Conservation (phyloP, 2,329 filamentous ascomycete species). For the Aspergillus terreus region DNA sequence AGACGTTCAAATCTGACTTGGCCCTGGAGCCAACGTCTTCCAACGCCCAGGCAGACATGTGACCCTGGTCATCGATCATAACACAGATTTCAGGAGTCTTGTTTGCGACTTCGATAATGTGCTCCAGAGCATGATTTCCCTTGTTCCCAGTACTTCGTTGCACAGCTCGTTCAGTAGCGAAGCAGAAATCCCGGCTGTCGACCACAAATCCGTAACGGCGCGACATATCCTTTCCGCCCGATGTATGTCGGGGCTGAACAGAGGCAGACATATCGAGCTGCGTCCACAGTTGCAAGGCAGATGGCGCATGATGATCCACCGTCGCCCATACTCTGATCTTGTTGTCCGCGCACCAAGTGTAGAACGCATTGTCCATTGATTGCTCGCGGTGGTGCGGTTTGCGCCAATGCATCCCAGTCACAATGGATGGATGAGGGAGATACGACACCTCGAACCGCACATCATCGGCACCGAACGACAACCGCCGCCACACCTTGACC, state of each 20-base stretch:
- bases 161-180: conserved; percentile 72
- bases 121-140: conserved; percentile 71
- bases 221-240: conserved; percentile 34
- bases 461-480: conserved; percentile 78
- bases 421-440: conserved; percentile 73
- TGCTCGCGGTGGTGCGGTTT: conserved; percentile 73
- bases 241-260: conserved; percentile 56
- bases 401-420: conserved; percentile 86
- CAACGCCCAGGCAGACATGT: conserved; percentile 88
- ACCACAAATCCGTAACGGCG: conserved; percentile 74
- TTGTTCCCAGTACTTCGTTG: conserved; percentile 57
- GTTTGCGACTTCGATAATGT: conserved; percentile 81
- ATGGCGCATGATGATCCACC: conserved; percentile 66
- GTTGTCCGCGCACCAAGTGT: conserved; percentile 81
- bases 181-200: conserved; percentile 73
- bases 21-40: conserved; percentile 76
- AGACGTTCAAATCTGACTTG: conserved; percentile 65
- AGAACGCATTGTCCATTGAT: conserved; percentile 79
- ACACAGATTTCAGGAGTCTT: conserved; percentile 83
- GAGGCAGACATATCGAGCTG: conserved; percentile 72
- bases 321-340: conserved; percentile 79
- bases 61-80: conserved; percentile 75
- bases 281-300: conserved; percentile 75
- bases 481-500: conserved; percentile 87
- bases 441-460: conserved; percentile 88